These are phyloP conservation scores for Pyrus bretschneideri DNA, from an alignment of 306 rosid genomes.

Conservation along the genomic window DNA sequence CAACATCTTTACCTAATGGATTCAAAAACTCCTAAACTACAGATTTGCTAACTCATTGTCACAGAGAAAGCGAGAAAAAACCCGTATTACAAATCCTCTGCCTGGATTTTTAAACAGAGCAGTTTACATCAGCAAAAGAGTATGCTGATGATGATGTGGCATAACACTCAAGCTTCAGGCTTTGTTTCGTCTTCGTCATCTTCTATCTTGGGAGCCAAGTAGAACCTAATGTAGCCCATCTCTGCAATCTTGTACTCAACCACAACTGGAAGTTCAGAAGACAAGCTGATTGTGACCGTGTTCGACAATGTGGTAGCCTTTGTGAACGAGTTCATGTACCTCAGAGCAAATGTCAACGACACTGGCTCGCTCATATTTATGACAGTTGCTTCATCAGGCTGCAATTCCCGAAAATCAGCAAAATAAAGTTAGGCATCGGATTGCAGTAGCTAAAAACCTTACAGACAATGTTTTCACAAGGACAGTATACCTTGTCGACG, in stretches of 20 bases:
- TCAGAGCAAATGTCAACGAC: slow-evolving; percentile 71
- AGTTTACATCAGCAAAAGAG: background rate
- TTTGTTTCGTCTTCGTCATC: slow-evolving; percentile 63
- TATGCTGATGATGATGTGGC: background rate
- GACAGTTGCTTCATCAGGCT: slow-evolving; percentile 57
- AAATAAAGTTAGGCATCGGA: background rate
- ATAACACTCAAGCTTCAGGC: slow-evolving; percentile 15
- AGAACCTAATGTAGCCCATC: slow-evolving; percentile 71
- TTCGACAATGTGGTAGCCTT: slow-evolving; percentile 79
- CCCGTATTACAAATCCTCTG: background rate
- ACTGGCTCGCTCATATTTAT: slow-evolving; percentile 90
- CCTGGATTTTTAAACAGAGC: background rate
- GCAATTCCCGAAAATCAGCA: slow-evolving; percentile 5
- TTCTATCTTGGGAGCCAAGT: slow-evolving; percentile 92
- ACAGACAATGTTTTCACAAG: background rate
- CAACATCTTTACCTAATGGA: background rate
- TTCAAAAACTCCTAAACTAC: slow-evolving; percentile 3
- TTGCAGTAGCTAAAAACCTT: background rate
- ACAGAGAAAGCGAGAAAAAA: background rate
- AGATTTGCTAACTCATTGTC: background rate
- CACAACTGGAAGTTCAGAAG: slow-evolving; percentile 58
- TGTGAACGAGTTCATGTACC: slow-evolving; percentile 92
- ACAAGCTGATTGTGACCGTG: slow-evolving; percentile 57
- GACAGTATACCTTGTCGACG: slow-evolving; percentile 63
- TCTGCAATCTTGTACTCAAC: slow-evolving; percentile 65